These are phyloP conservation scores for Melanopsichium pennsylvanicum DNA, from an alignment of 1,284 basidiomycete species.

Conservation along the genomic window DNA sequence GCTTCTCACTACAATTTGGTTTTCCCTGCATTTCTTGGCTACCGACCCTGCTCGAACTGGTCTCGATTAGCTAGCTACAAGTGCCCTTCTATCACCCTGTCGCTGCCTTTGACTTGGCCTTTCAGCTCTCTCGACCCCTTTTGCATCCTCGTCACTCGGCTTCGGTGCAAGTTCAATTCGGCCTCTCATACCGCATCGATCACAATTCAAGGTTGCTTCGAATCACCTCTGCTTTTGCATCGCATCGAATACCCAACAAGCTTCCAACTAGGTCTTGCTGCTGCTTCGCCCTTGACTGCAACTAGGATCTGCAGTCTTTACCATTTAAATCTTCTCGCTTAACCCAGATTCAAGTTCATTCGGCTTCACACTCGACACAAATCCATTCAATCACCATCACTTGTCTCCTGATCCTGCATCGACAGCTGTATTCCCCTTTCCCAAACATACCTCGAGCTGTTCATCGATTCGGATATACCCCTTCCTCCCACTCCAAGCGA, in stretches of 20 bases:
- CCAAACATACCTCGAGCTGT: conserved; percentile 22
- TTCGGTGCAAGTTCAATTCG: too few species aligned
- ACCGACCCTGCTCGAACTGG: conserved; percentile 3
- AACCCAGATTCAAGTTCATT: too few species aligned
- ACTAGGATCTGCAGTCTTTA: too few species aligned
- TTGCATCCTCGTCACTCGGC: neutral
- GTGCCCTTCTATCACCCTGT: neutral
- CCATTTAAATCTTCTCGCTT: too few species aligned
- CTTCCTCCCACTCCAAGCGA: too few species aligned
- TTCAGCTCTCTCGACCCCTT: neutral
- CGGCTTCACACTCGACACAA: neutral
- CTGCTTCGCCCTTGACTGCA: too few species aligned
- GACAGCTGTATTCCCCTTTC: conserved; percentile 7
- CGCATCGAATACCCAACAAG: too few species aligned
- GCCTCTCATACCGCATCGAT: too few species aligned
- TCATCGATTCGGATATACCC: conserved; percentile 12
- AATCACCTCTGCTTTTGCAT: too few species aligned
- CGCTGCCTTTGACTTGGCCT: neutral
- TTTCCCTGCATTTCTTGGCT: neutral
- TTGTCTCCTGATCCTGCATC: conserved; percentile 7
- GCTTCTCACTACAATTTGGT: conserved; percentile 1
- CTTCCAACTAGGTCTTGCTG: too few species aligned
- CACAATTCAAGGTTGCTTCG: too few species aligned
- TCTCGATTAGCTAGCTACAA: conserved; percentile 3
- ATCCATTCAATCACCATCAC: neutral